These are phyloP conservation scores for Apiospora kogelbergensis DNA, from an alignment of 2,329 filamentous ascomycete genomes.

Conservation along the genomic window DNA sequence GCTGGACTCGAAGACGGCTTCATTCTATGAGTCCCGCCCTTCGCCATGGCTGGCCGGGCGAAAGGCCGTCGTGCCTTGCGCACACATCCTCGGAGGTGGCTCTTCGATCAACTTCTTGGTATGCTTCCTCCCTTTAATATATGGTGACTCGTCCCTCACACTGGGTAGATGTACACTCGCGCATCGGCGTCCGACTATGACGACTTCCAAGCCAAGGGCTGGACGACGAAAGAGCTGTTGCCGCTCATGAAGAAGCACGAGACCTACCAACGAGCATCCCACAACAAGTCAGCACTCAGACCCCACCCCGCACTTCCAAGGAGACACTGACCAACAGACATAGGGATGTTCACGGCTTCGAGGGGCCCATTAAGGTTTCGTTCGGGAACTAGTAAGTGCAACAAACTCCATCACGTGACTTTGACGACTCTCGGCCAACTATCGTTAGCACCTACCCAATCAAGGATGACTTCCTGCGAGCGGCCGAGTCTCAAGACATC, in stretches of 20 bases:
- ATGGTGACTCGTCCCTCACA: neutral
- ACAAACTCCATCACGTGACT: neutral
- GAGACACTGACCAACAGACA: constrained; percentile 16
- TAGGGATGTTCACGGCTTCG: constrained; percentile 71
- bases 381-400: constrained; percentile 66
- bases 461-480: constrained; percentile 77
- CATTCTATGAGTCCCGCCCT: constrained; percentile 76
- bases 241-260: constrained; percentile 81
- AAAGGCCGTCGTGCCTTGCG: constrained; percentile 72
- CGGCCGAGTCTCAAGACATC: constrained; percentile 72
- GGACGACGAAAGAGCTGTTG: constrained; percentile 72
- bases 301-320: too few relatives aligned
- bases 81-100: constrained; percentile 70
- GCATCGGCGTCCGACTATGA: constrained; percentile 74
- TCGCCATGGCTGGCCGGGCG: constrained; percentile 71
- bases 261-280: constrained; percentile 68
- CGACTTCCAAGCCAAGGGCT: constrained; percentile 78
- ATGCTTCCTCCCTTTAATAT: constrained; percentile 15
- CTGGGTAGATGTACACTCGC: constrained; percentile 66
- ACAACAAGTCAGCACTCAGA: constrained; percentile 47
- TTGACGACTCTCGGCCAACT: constrained; percentile 15
- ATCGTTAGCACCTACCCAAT: constrained; percentile 65
- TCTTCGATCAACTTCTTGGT: constrained; percentile 80
- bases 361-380: constrained; percentile 79
- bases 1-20: constrained; percentile 76